Evolutionary conservation across 345 rosid genomes (phyloP).

Genomic region (Eucalyptus cloeziana): DNA sequence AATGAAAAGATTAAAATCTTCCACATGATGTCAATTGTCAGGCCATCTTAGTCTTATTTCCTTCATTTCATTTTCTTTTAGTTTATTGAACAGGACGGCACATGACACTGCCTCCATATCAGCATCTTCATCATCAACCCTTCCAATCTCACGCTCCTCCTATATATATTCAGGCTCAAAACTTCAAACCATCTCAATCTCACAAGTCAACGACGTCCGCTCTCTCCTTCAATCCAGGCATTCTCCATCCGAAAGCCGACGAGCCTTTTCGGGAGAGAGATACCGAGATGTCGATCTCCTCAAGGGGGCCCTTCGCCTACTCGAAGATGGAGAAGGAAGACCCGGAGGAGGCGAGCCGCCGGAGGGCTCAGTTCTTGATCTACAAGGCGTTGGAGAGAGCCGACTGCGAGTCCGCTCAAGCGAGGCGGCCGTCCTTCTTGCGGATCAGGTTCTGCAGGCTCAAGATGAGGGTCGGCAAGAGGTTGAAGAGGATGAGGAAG

Average conservation of each 20-base stretch:
- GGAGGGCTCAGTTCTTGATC: conserved; percentile 79
- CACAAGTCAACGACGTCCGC: background rate
- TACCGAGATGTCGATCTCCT: conserved; percentile 12
- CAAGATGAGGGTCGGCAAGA: conserved; percentile 55
- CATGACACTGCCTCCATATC: background rate
- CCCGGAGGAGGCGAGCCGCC: conserved; percentile 40
- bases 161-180: background rate
- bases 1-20: background rate
- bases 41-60: background rate
- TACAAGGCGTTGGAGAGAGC: conserved; percentile 52
- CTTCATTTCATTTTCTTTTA: background rate
- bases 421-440: conserved; percentile 9
- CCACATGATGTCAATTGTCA: background rate
- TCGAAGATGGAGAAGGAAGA: conserved; percentile 62
- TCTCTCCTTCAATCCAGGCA: background rate
- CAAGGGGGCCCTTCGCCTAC: conserved; percentile 25
- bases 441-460: conserved; percentile 35
- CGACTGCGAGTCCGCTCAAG: conserved; percentile 5
- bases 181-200: background rate
- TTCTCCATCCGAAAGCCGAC: background rate
- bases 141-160: background rate
- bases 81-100: background rate
- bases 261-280: background rate
- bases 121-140: background rate
- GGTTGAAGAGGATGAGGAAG: conserved; percentile 49